phyloP scores from a whole-genome alignment of 768 basidiomycete species.

The Lentinula sp. region DNA sequence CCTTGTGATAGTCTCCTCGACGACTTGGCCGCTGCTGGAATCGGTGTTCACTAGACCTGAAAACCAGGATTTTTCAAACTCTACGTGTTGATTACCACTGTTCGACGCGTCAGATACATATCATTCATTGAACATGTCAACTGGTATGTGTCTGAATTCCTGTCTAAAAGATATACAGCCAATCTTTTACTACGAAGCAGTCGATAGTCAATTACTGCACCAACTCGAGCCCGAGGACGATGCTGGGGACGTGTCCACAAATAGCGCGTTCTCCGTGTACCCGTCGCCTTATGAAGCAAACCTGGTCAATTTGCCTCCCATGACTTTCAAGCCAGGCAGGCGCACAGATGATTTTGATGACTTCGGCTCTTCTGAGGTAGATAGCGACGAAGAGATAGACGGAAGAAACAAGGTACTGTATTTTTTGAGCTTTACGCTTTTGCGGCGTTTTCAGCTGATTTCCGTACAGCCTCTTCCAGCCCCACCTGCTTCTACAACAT shows the following conservation, averaged over 20 bases:
- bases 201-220: not conserved
- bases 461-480: constrained; percentile 1
- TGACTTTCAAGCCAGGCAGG: constrained; percentile 1
- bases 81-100: not conserved
- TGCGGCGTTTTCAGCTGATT: not conserved
- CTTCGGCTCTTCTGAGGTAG: not conserved
- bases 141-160: not conserved
- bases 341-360: not conserved
- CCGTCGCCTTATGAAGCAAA: not conserved
- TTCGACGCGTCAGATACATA: not conserved
- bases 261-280: not conserved
- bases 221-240: not conserved
- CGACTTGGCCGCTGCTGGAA: not conserved
- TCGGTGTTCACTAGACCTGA: not conserved
- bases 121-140: not conserved
- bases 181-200: not conserved
- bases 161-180: not conserved
- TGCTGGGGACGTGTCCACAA: not conserved
- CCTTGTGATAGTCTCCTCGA: not conserved
- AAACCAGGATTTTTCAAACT: not conserved
- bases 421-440: not conserved
- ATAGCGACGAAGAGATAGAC: not conserved
- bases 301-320: not conserved
- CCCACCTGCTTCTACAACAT: not conserved
- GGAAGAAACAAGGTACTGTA: constrained; percentile 4